phyloP scores from a whole-genome alignment of 1,284 basidiomycete species.

The Malassezia vespertilionis region DNA sequence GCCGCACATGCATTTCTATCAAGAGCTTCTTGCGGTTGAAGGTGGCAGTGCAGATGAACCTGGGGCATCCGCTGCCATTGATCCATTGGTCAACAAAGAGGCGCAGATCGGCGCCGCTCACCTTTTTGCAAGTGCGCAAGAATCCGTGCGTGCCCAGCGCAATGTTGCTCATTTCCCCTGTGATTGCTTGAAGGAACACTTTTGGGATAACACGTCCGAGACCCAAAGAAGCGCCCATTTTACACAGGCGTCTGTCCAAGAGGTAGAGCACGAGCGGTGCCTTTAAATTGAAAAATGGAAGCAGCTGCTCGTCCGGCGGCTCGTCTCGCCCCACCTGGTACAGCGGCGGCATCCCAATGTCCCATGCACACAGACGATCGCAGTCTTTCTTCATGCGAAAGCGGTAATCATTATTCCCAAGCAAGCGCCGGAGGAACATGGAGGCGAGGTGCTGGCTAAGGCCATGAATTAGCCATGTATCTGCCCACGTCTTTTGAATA shows the following conservation, averaged over 20 bases:
- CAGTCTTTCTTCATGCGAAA: constrained; percentile 93
- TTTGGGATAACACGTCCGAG: constrained; percentile 89
- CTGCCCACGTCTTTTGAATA: constrained; percentile 83
- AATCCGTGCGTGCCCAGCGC: constrained; percentile 80
- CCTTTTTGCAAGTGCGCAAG: constrained; percentile 80
- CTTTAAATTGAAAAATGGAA: constrained; percentile 78
- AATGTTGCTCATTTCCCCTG: constrained; percentile 69
- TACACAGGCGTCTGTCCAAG: constrained; percentile 80
- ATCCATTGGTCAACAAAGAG: constrained; percentile 97
- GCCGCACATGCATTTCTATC: constrained; percentile 86
- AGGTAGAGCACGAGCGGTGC: constrained; percentile 90
- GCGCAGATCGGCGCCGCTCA: constrained; percentile 66
- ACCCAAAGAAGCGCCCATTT: constrained; percentile 87
- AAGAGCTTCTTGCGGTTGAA: constrained; percentile 98
- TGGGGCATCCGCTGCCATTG: constrained; percentile 88
- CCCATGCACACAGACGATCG: constrained; percentile 77
- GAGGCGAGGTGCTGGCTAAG: constrained; percentile 81
- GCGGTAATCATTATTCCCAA: constrained; percentile 95
- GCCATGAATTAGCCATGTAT: constrained; percentile 91
- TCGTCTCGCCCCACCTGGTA: constrained; percentile 74
- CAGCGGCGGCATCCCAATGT: constrained; percentile 80
- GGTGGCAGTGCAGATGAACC: constrained; percentile 74
- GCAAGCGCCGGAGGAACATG: constrained; percentile 70
- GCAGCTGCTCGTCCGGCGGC: constrained; percentile 50
- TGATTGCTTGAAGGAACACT: constrained; percentile 83